Base-by-base conservation (phyloP, 345 rosid genomes). In the Citrus cavaleriei region DNA sequence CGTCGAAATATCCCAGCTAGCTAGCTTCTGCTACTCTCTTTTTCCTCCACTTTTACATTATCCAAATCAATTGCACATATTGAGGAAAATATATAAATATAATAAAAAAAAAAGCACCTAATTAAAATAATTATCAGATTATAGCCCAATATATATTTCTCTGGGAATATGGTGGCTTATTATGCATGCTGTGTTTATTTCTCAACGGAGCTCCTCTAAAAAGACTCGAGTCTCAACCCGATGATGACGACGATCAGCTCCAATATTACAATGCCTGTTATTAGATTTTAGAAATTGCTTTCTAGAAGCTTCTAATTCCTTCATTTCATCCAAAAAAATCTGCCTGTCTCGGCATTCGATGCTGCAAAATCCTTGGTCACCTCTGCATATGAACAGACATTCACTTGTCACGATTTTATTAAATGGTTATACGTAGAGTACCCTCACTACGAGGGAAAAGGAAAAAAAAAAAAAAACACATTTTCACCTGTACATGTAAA, bases 351-450 rank as follows among this genome's bases (percentile, higher is more conserved):
- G 85, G 88, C 98, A 94, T 79, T 90, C 88, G 64, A 68, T 80
- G 77, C 95, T 92, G 80, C 97, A 94, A 77, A 88, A 94, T 5
- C 95, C 98, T 84, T 84, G 81, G 72, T 94, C 97, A 67, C 97
- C 95, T 82, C 95, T 94, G 89, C 58, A 54, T 78, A 77, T 4
- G 42, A 22, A 27, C 0, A 67, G 5, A 34, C 24, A 40, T 4
- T 38, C 46, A 46, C 10, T 68, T 10, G 13, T 59, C 37, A 19
- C 13, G 1, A 55, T 32, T 16, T 8, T 34, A 18, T 34, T 34
- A 18, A 2, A 3, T 65, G 24, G 1, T 19, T 65, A 1, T 34
- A 18, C 22, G 58, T 5, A 54, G 7, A 18, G 58, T 18, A 54
- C 2, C 2, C 25, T 14, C 2, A 24, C 5, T 22, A 42, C 14